Percentiles rank a stretch among this genome's conserved stretches.
These are phyloP conservation scores for Ophiostoma ulmi DNA, from an alignment of 2,329 filamentous ascomycete genomes.

Conservation along the genomic window DNA sequence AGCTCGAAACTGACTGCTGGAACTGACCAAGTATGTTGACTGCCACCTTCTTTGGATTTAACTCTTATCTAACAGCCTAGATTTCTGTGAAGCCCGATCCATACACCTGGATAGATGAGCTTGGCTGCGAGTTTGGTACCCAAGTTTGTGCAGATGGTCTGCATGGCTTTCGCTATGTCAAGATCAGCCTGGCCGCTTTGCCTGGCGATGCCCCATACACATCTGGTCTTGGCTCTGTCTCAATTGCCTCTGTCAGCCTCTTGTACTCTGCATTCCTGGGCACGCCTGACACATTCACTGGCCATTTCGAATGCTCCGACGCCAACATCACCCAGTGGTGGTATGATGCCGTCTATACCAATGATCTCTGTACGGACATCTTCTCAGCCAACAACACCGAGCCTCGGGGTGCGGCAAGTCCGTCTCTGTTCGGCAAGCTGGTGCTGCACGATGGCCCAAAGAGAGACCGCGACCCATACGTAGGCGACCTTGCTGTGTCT, in stretches of 20 bases:
- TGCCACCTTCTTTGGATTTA: neutral
- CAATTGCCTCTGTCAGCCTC: constrained; percentile 41
- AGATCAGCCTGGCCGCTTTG: constrained; percentile 44
- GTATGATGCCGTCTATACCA: constrained; percentile 51
- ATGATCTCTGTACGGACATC: constrained; percentile 44
- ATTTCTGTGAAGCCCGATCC: constrained; percentile 41
- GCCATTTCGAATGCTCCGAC: constrained; percentile 51
- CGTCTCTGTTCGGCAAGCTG: constrained; percentile 41
- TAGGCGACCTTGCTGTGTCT: constrained; percentile 48
- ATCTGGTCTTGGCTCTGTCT: constrained; percentile 39
- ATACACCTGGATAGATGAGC: constrained; percentile 43
- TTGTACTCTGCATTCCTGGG: constrained; percentile 44
- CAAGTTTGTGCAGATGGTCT: constrained; percentile 49
- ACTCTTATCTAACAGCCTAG: constrained; percentile 28
- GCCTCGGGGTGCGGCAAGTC: constrained; percentile 41
- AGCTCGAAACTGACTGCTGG: constrained; percentile 39
- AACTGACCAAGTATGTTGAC: constrained; percentile 42
- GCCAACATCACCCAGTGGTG: constrained; percentile 46
- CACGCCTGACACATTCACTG: constrained; percentile 45
- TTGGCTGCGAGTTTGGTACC: constrained; percentile 40
- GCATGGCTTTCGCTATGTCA: constrained; percentile 50
- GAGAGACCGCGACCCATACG: constrained; percentile 49
- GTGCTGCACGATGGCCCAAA: constrained; percentile 50
- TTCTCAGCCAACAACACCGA: constrained; percentile 47
- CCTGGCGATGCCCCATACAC: constrained; percentile 43